Base-by-base conservation (phyloP, 2,329 filamentous ascomycete genomes). In the Dothistroma septosporum region DNA sequence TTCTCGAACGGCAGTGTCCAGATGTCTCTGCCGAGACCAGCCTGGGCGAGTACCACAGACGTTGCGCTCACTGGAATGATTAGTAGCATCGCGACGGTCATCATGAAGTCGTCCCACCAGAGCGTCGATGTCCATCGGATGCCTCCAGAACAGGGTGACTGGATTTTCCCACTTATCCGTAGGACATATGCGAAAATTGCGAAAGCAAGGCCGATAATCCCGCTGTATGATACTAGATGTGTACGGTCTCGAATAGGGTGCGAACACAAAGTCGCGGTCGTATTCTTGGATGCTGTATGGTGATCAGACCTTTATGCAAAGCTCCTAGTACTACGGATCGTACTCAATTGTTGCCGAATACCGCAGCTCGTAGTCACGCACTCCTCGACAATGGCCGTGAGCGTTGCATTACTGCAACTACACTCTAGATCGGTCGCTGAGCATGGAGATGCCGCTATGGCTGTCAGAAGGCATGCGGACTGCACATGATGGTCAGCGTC, bases 21-120 rank as follows among this genome's bases (percentile, higher is more conserved):
- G n/a, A 66, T 55, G 24, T 69, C 68, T 57, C 65, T 67, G 0
- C 68, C 68, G 7, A 69, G 59, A 14, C 68, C 68, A 11, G 60
- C 19, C 12, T 69, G 58, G 10, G 65, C 63, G 47, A 66, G 46
- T 2, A 57, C 55, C 11, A 62, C 58, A 2, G 49, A 61, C n/a
- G 59, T 31, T 10, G 41, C 52, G 46, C 48, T 58, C 11, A 64
- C 28, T 11, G 60, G 46, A n/a, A 66, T 61, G 12, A 63, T 58
- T 21, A 62, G 50, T 8, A 60, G 21, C 58, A 66, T 58, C 10
- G 64, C 64, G 28, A 64, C 41, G 7, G 47, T 61, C n/a, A 62
- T 61, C 2, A 61, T 57, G 8, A 60, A 59, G 44, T 66, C 64
- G 48, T 66, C 64, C 64, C 64, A 66, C 57, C 64, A 63, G 2